Evolutionary conservation across 768 basidiomycete species (phyloP), one percentile per base, ranked within the genome.

Genomic region (Dentipellis fragilis): DNA sequence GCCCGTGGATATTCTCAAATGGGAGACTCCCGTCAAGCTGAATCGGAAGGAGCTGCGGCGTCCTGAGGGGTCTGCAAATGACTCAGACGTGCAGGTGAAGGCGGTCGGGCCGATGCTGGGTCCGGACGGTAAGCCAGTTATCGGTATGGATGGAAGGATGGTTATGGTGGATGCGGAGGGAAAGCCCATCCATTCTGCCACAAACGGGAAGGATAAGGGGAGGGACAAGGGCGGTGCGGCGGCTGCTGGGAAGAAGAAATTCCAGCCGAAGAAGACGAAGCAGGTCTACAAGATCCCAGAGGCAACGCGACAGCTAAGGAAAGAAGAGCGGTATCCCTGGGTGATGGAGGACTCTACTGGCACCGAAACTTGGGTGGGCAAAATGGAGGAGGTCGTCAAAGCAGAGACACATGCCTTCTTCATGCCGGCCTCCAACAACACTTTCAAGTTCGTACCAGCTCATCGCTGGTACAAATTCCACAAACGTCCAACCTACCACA

Each of bases 401-500:
- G 76, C 80, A 22, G 80, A 81, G 63, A 86, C 84, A 8, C 81
- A 87, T 60, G 89, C 83, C 6, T 83, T 92, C 70, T 87, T 93
- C 69, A 88, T 91, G 83, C 87, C 88, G 36, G 82, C 85, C 14
- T 83, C 83, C 54, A 83, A 84, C 63, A 83, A 90, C 56, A 77
- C 84, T 39, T 93, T 94, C 76, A 85, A 89, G 65, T 91, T 93
- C 69, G 85, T 94, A 10, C 86, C 90, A 12, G 83, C 89, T 5
- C 82, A 90, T 66, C 78, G 91, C 46, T 93, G 89, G 88, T 94
- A 93, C 76, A 91, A 90, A 69, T 93, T 93, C 66, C 89, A 89
- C 71, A 91, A 90, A 75, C 84, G 83, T 62, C 77, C 87, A 45
- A 85, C 83, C 63, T 83, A 90, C 63, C 78, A 81, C 64, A 72